Evolutionary conservation across 352 stramenopile species (phyloP).

Genomic region (Globisporangium spiculum): DNA sequence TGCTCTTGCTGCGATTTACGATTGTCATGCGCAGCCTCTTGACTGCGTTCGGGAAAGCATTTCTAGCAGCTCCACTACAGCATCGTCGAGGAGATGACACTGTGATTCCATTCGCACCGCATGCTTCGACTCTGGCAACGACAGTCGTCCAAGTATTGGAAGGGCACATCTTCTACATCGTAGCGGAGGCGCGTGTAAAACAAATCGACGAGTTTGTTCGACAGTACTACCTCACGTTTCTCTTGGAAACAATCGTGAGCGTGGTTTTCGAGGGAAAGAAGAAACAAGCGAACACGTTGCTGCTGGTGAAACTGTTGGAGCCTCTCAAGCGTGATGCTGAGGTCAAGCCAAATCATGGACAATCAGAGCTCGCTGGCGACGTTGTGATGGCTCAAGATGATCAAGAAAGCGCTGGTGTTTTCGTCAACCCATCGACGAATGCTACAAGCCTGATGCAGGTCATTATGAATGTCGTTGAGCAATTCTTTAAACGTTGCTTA

Average conservation of each 20-base stretch:
- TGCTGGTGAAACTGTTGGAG: slow-evolving; percentile 65
- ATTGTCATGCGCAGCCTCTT: slow-evolving; percentile 67
- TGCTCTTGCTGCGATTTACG: slow-evolving; percentile 78
- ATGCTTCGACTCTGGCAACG: slow-evolving; percentile 49
- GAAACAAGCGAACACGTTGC: slow-evolving; percentile 69
- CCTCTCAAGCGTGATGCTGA: slow-evolving; percentile 26
- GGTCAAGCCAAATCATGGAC: not conserved
- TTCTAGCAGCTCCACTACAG: slow-evolving; percentile 56
- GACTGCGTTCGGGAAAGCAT: slow-evolving; percentile 60
- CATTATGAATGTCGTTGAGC: slow-evolving; percentile 50
- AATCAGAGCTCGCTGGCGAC: slow-evolving; percentile 19
- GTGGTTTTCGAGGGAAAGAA: slow-evolving; percentile 77
- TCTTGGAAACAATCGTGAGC: slow-evolving; percentile 74
- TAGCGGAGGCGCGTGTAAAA: slow-evolving; percentile 33
- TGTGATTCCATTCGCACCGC: slow-evolving; percentile 47
- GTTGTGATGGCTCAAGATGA: slow-evolving; percentile 30
- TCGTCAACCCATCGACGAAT: slow-evolving; percentile 22
- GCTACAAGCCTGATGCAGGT: slow-evolving; percentile 44
- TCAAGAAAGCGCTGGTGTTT: slow-evolving; percentile 1
- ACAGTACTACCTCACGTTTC: slow-evolving; percentile 76
- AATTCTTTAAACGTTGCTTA: slow-evolving; percentile 22
- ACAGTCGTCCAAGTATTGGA: slow-evolving; percentile 46
- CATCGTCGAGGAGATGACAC: slow-evolving; percentile 68
- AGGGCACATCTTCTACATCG: slow-evolving; percentile 49
- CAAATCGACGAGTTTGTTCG: slow-evolving; percentile 59